Evolutionary conservation across 2,329 filamentous ascomycete genomes (phyloP).

Genomic region (Helicocarpus griseus): DNA sequence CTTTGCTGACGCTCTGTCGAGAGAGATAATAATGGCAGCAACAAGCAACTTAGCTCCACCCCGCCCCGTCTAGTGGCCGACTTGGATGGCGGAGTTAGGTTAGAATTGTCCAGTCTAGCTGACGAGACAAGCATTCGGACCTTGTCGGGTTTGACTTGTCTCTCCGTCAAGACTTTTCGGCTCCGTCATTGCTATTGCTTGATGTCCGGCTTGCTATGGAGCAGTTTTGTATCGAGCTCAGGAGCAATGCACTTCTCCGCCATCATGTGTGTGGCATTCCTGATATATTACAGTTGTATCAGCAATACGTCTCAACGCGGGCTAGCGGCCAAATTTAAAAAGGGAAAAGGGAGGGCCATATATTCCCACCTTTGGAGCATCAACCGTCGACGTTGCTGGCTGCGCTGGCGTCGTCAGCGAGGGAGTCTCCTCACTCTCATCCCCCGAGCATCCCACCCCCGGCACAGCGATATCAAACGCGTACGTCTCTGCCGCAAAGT

Average conservation of each 20-base stretch:
- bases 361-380: not conserved
- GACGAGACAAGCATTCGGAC: no score
- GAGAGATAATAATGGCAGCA: no score
- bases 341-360: not conserved
- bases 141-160: no score
- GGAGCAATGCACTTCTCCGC: slow-evolving; percentile 31
- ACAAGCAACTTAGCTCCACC: no score
- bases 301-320: slow-evolving; percentile 15
- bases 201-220: no score
- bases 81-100: no score
- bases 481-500: slow-evolving; percentile 58
- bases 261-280: slow-evolving; percentile 35
- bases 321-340: slow-evolving; percentile 10
- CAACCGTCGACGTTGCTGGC: slow-evolving; percentile 7
- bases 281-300: slow-evolving; percentile 17
- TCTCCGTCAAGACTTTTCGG: no score
- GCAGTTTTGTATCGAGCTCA: slow-evolving; percentile 16
- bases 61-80: no score
- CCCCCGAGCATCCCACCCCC: slow-evolving; percentile 51
- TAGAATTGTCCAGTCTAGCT: no score
- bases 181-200: no score
- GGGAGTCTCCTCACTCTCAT: slow-evolving; percentile 7
- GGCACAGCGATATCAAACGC: slow-evolving; percentile 56
- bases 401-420: slow-evolving; percentile 3
- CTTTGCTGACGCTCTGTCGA: no score